Percentiles rank a stretch among this genome's conserved stretches.
Evolutionary conservation across 176 grass and related monocot species (phyloP).

Genomic region (Hsuehochloa calcarea): DNA sequence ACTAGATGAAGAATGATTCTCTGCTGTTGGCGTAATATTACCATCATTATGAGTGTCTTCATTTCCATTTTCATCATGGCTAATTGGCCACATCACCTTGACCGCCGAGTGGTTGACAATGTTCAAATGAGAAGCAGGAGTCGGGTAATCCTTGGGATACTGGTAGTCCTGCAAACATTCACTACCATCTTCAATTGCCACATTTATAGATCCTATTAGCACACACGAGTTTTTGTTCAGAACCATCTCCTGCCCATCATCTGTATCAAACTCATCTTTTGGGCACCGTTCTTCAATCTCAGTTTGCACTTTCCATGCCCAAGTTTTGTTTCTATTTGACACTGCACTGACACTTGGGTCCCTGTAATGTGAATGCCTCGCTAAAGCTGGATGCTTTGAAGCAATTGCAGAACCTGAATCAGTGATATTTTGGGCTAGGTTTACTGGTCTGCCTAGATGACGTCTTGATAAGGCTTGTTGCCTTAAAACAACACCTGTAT

Average conservation of each 20-base stretch:
- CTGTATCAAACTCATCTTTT: slow-evolving; percentile 31
- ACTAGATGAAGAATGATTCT: slow-evolving; percentile 1
- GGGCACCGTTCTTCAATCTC: slow-evolving; percentile 42
- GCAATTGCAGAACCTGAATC: neutral
- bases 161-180: neutral
- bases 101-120: neutral
- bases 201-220: slow-evolving; percentile 86
- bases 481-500: neutral
- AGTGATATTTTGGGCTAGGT: slow-evolving; percentile 23
- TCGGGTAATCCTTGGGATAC: slow-evolving; percentile 15
- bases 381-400: slow-evolving; percentile 31
- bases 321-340: slow-evolving; percentile 42
- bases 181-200: slow-evolving; percentile 48
- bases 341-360: slow-evolving; percentile 24
- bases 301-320: slow-evolving; percentile 40
- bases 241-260: slow-evolving; percentile 18
- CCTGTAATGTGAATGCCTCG: slow-evolving; percentile 39
- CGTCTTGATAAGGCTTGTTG: neutral
- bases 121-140: slow-evolving; percentile 17
- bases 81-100: slow-evolving; percentile 13
- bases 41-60: neutral
- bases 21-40: neutral
- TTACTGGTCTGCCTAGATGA: slow-evolving; percentile 15
- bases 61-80: slow-evolving; percentile 17
- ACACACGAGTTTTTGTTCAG: slow-evolving; percentile 43